Evolutionary conservation across 768 basidiomycete species (phyloP).

Genomic region (Mycena leptocephala): DNA sequence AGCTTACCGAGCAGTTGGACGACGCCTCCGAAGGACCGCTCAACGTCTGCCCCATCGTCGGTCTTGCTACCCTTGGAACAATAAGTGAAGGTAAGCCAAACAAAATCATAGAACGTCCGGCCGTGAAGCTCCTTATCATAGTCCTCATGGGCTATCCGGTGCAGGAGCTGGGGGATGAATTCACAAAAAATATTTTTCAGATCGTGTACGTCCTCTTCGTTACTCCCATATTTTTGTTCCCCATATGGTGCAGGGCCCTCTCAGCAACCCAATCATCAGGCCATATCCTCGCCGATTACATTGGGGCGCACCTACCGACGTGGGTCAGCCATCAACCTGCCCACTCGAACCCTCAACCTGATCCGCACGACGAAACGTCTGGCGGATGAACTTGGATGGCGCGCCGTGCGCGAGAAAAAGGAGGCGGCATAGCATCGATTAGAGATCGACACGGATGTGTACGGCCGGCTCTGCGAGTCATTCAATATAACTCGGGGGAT

Average conservation of each 20-base stretch:
- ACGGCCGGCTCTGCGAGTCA: not conserved
- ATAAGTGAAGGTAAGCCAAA: not conserved
- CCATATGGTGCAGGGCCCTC: not conserved
- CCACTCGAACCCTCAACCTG: not conserved
- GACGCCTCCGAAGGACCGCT: not conserved
- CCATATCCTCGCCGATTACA: not conserved
- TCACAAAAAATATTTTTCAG: not conserved
- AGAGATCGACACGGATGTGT: not conserved
- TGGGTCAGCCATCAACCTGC: not conserved
- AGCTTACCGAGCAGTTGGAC: not conserved
- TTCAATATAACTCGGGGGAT: too few species aligned
- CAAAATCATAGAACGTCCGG: not conserved
- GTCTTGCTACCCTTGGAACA: not conserved
- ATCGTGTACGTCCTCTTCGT: not conserved
- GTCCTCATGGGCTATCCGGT: not conserved
- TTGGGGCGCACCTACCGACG: not conserved
- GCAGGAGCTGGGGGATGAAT: not conserved
- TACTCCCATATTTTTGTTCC: too few species aligned
- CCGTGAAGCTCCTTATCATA: not conserved
- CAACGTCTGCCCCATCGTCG: too few species aligned
- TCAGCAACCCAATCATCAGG: not conserved
- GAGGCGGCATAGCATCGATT: not conserved
- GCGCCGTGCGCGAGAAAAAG: not conserved
- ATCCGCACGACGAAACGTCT: not conserved
- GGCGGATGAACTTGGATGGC: not conserved